Base-by-base conservation (phyloP, 2,329 filamentous ascomycete genomes). In the Dichotomopilus funicola region DNA sequence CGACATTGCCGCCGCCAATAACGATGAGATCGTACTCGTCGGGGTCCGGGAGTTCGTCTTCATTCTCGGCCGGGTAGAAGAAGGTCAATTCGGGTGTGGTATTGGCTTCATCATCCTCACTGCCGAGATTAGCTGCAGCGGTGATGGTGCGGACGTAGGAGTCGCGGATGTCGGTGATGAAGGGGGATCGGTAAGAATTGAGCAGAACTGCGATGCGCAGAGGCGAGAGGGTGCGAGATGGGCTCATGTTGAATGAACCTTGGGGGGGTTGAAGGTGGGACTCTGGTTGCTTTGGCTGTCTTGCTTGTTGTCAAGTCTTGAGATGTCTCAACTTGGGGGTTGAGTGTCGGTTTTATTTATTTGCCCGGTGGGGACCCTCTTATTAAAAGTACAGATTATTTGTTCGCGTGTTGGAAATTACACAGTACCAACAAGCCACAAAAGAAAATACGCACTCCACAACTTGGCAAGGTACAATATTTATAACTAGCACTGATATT, bases 1-100 rank as follows among this genome's bases (percentile, higher is more conserved):
- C 73, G 45, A 70, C 71, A 44, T 73, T 75, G 31, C 71, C 68
- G 49, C 74, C 73, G 56, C 71, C 73, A 9, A 76, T 57, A 48
- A 75, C 68, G 53, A 77, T 72, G 45, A 76, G 64, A 59, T 76
- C 71, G 59, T 73, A 76, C 27, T 63, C 60, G 4, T 61, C 61
- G 12, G 70, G 70, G 51, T 75, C 66, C 1, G 74, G 73, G 41
- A 71, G 69, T 51, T 63, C 61, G 45, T 61, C 62, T n/a, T 58
- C 54, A 37, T 62, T 62, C 7, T 61, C 70, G 55, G 69, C 70
- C 7, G 70, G 70, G 62, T 70, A 68, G 62, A 70, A 72, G 62
- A 72, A 72, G 13, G 64, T 59, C 31, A 72, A 65, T 1, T 12
- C 49, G 65, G 63, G 49, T 62, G 53, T 0, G 66, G 68, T 27